These are phyloP conservation scores for Eucalyptus virginea DNA, from an alignment of 345 rosid species.

Conservation along the genomic window DNA sequence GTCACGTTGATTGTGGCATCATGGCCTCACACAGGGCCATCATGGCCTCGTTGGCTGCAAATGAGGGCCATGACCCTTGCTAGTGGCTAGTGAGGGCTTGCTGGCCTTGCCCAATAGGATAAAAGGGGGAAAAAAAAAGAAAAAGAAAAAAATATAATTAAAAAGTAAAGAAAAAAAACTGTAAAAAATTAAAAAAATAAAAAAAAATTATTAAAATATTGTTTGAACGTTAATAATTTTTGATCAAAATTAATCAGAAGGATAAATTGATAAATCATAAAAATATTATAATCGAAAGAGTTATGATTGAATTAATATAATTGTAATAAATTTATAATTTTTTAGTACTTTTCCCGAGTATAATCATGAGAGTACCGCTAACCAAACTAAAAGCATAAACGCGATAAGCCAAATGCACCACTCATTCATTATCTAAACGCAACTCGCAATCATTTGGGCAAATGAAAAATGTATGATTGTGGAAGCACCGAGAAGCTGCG, in stretches of 20 bases:
- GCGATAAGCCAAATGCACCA: not conserved
- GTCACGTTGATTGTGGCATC: not conserved
- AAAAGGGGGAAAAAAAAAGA: accelerated
- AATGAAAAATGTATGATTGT: not conserved
- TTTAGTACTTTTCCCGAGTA: no score
- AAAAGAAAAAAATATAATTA: no score
- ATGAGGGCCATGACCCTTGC: not conserved
- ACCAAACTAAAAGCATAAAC: not conserved
- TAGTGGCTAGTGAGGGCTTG: not conserved
- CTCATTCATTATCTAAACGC: not conserved
- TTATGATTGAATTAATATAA: no score
- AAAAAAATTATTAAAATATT: no score
- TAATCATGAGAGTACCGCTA: not conserved
- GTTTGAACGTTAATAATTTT: accelerated
- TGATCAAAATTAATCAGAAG: accelerated
- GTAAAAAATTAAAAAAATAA: no score
- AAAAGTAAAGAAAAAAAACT: no score
- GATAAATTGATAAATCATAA: no score
- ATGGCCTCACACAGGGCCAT: accelerated
- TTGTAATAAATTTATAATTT: no score
- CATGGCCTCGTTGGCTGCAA: not conserved
- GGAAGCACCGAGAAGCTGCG: not conserved
- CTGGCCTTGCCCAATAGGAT: accelerated
- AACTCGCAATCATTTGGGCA: not conserved
- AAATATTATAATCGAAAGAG: accelerated